A percentile compares a stretch with the other conserved stretches of the same genome.
Evolutionary conservation across 345 rosid genomes (phyloP).

Genomic region (Lumnitzera racemosa): DNA sequence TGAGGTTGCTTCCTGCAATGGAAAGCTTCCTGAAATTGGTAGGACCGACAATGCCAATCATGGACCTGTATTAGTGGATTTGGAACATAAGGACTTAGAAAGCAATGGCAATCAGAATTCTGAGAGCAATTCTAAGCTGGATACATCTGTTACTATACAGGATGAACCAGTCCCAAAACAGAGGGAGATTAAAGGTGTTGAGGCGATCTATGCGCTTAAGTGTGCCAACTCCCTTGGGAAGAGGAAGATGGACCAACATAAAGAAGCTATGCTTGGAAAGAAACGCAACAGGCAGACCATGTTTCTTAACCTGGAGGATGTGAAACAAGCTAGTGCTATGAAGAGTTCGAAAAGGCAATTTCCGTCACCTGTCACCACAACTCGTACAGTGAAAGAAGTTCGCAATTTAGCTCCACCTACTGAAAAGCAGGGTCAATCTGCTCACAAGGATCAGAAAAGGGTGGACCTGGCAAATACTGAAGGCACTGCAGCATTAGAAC

Average conservation of each 20-base stretch:
- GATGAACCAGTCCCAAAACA: constrained; percentile 53
- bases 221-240: constrained; percentile 59
- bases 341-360: constrained; percentile 61
- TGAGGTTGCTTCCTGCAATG: constrained; percentile 16
- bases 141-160: constrained; percentile 27
- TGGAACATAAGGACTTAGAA: constrained; percentile 32
- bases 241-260: constrained; percentile 87
- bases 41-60: constrained; percentile 18
- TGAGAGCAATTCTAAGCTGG: constrained; percentile 39
- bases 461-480: constrained; percentile 45
- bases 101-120: constrained; percentile 27
- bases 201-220: constrained; percentile 70
- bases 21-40: constrained; percentile 23
- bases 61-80: constrained; percentile 26
- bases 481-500: constrained; percentile 39
- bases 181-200: constrained; percentile 75
- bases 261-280: constrained; percentile 97
- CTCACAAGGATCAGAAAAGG: constrained; percentile 55
- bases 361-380: constrained; percentile 35
- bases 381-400: constrained; percentile 75
- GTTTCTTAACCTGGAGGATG: constrained; percentile 89
- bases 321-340: constrained; percentile 74
- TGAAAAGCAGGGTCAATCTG: constrained; percentile 38
- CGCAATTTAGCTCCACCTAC: constrained; percentile 34
- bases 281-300: constrained; percentile 88